Conservation (phyloP, 768 basidiomycete species). For the Termitomyces sp. region DNA sequence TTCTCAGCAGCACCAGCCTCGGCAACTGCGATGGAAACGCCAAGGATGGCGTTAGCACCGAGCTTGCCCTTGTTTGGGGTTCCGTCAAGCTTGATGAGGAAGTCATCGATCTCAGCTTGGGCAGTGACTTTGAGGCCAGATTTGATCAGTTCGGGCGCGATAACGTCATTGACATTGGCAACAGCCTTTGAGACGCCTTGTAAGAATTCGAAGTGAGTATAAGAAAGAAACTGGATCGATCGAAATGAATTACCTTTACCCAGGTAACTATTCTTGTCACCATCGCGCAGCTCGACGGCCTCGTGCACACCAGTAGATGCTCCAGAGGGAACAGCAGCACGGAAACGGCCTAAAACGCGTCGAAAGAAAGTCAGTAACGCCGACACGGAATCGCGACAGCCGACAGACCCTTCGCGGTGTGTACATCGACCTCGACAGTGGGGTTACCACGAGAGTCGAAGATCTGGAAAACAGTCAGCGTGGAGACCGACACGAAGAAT, state of each 20-base stretch:
- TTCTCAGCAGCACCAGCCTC: slow-evolving; percentile 95
- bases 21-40: slow-evolving; percentile 92
- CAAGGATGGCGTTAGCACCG: slow-evolving; percentile 98
- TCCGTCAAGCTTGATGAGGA: slow-evolving; percentile 97
- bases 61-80: slow-evolving; percentile 99
- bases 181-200: slow-evolving; percentile 92
- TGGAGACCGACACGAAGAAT: slow-evolving; percentile 6
- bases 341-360: slow-evolving; percentile 69
- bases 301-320: slow-evolving; percentile 98
- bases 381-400: not conserved
- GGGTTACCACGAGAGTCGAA: slow-evolving; percentile 99
- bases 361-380: slow-evolving; percentile 1
- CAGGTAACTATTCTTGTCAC: slow-evolving; percentile 86
- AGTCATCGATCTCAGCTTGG: slow-evolving; percentile 95
- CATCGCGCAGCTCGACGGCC: slow-evolving; percentile 97
- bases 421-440: slow-evolving; percentile 90
- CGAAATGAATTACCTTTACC: slow-evolving; percentile 73
- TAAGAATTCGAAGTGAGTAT: slow-evolving; percentile 5
- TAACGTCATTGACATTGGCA: slow-evolving; percentile 85
- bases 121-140: slow-evolving; percentile 77
- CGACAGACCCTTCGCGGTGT: slow-evolving; percentile 74
- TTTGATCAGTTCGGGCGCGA: slow-evolving; percentile 86
- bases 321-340: slow-evolving; percentile 94
- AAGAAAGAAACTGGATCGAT: not conserved
- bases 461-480: slow-evolving; percentile 53